Evolutionary conservation across 1,284 basidiomycete genomes (phyloP).

Genomic region (Ceratobasidium theobromae): DNA sequence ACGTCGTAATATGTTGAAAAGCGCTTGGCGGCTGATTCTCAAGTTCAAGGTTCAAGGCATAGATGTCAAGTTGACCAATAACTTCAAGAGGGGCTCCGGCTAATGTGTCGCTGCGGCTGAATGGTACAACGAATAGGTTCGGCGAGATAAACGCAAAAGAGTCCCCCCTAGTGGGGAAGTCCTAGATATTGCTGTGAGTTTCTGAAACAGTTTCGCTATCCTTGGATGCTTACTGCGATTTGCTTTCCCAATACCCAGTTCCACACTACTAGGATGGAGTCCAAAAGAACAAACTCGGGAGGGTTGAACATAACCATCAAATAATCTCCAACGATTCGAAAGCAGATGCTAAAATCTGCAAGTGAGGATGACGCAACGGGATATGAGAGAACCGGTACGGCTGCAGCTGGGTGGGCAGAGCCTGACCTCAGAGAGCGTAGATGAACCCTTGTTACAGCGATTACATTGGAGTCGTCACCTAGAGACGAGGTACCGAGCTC

Average conservation of each 20-base stretch:
- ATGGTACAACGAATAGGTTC: neutral
- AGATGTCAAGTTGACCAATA: too few relatives aligned
- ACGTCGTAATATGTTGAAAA: too few relatives aligned
- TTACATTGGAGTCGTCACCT: neutral
- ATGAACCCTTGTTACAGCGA: neutral
- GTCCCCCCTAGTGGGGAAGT: neutral
- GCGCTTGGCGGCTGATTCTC: too few relatives aligned
- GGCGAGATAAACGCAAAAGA: neutral
- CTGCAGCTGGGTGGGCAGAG: neutral
- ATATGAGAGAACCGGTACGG: neutral
- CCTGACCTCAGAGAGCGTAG: neutral
- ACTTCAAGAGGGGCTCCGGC: too few relatives aligned
- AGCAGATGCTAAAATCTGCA: neutral
- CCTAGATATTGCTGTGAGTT: neutral
- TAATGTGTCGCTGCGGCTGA: too few relatives aligned
- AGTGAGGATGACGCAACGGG: neutral
- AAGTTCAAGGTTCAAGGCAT: too few relatives aligned
- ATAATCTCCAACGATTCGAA: neutral
- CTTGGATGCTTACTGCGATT: neutral
- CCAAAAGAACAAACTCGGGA: neutral
- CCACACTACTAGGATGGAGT: neutral
- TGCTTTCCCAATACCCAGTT: neutral
- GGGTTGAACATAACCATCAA: neutral
- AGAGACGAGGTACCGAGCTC: neutral
- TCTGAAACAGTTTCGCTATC: neutral